Percentiles rank a stretch among this genome's conserved stretches.
phyloP scores from a whole-genome alignment of 768 basidiomycete species.

The Russula sp. region DNA sequence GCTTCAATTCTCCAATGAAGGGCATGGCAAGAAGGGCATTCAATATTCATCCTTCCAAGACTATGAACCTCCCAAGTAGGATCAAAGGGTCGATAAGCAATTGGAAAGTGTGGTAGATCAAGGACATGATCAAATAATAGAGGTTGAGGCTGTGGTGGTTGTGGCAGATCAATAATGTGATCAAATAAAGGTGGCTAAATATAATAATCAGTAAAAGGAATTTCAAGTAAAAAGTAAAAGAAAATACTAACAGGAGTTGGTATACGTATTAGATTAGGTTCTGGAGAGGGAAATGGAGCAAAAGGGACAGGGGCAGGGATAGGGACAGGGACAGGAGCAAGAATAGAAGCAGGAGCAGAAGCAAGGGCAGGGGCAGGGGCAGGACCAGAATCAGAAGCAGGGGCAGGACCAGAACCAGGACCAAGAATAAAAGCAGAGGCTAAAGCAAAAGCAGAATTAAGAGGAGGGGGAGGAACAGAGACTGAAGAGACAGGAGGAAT shows the following conservation, averaged over 20 bases:
- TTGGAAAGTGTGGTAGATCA: not conserved
- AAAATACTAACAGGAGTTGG: too few relatives aligned
- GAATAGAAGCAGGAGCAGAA: not conserved
- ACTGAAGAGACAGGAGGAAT: too few relatives aligned
- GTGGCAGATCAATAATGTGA: too few relatives aligned
- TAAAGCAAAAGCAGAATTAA: too few relatives aligned
- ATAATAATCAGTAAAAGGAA: too few relatives aligned
- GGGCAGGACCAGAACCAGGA: not conserved
- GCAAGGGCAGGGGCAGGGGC: too few relatives aligned
- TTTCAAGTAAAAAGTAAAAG: too few relatives aligned
- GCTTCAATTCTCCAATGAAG: not conserved
- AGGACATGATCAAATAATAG: not conserved
- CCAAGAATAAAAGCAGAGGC: not conserved
- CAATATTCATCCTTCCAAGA: not conserved
- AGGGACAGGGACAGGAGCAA: not conserved
- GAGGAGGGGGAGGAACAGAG: too few relatives aligned
- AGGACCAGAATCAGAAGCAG: too few relatives aligned
- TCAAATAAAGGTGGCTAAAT: too few relatives aligned
- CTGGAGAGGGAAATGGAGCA: not conserved
- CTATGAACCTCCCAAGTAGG: not conserved
- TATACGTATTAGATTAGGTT: too few relatives aligned
- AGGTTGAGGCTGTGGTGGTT: too few relatives aligned
- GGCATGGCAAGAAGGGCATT: conserved; percentile 1
- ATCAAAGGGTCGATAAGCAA: not conserved
- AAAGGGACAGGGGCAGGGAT: not conserved